A percentile compares a stretch with the other conserved stretches of the same genome.
Conservation (phyloP, 2,329 filamentous ascomycete species). For the Westerdykella aurantiaca region DNA sequence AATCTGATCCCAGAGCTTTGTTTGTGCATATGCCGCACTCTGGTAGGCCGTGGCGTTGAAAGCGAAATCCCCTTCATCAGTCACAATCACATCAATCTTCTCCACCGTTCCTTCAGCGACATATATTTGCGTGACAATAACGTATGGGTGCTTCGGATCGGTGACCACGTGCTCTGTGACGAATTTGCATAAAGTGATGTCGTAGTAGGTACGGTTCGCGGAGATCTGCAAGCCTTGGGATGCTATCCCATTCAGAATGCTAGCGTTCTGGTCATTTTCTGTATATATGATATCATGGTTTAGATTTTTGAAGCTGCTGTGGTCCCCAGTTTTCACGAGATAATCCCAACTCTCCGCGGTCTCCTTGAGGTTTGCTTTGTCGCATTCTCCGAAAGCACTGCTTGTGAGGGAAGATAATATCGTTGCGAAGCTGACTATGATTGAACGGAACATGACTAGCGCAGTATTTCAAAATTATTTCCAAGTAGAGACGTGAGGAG, state of each 20-base stretch:
- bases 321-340: neutral
- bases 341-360: neutral
- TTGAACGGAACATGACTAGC: too few species aligned
- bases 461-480: too few species aligned
- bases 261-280: neutral
- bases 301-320: neutral
- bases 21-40: neutral
- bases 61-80: neutral
- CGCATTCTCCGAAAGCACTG: too few species aligned
- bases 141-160: neutral
- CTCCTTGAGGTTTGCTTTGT: neutral
- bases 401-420: too few species aligned
- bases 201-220: constrained; percentile 1
- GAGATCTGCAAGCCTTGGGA: neutral
- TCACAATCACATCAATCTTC: neutral
- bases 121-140: neutral
- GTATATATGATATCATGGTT: neutral
- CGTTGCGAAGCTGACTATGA: too few species aligned
- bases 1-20: neutral
- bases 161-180: neutral
- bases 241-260: neutral
- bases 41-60: neutral
- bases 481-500: too few species aligned
- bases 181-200: constrained; percentile 2
- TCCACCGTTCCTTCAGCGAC: neutral